A percentile compares a stretch with the other conserved stretches of the same genome.
phyloP scores from a whole-genome alignment of 139 green algal genomes.

The Zygnema circumcarinatum region DNA sequence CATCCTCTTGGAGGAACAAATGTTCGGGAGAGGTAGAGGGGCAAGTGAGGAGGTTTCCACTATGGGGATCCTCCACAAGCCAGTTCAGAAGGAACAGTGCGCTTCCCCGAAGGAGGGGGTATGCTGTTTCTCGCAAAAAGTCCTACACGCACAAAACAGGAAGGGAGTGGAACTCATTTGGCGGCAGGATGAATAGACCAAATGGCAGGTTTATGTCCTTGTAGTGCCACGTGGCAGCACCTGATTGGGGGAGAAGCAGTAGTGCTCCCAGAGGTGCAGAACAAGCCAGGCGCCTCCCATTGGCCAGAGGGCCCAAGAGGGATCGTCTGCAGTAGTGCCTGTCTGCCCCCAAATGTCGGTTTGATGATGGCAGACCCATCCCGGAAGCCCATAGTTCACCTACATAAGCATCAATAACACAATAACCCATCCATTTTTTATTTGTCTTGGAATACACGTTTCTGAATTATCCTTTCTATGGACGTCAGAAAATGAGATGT shows the following conservation, averaged over 20 bases:
- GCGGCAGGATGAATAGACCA: too few relatives aligned
- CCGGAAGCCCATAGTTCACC: constrained; percentile 7
- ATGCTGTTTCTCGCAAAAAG: not conserved
- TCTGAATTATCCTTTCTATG: too few relatives aligned
- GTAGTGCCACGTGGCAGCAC: too few relatives aligned
- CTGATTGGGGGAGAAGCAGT: constrained; percentile 11
- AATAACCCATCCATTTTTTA: too few relatives aligned
- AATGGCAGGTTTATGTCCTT: too few relatives aligned
- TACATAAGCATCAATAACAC: too few relatives aligned
- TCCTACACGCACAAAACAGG: not conserved
- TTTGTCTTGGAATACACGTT: too few relatives aligned
- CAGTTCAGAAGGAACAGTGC: not conserved
- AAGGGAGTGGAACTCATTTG: not conserved
- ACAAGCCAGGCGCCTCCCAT: constrained; percentile 24
- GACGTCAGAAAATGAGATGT: too few relatives aligned
- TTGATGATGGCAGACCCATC: not conserved
- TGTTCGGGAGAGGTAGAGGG: constrained; percentile 14
- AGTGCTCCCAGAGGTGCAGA: not conserved
- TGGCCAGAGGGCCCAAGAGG: not conserved
- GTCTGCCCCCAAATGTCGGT: constrained; percentile 19
- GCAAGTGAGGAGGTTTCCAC: not conserved
- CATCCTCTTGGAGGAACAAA: not conserved
- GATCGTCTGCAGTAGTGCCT: not conserved
- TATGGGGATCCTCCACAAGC: constrained; percentile 2
- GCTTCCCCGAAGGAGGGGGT: constrained; percentile 1